Base-by-base conservation (phyloP, 192 early-diverging fungal genomes). In the Gryganskiella cystojenkinii region DNA sequence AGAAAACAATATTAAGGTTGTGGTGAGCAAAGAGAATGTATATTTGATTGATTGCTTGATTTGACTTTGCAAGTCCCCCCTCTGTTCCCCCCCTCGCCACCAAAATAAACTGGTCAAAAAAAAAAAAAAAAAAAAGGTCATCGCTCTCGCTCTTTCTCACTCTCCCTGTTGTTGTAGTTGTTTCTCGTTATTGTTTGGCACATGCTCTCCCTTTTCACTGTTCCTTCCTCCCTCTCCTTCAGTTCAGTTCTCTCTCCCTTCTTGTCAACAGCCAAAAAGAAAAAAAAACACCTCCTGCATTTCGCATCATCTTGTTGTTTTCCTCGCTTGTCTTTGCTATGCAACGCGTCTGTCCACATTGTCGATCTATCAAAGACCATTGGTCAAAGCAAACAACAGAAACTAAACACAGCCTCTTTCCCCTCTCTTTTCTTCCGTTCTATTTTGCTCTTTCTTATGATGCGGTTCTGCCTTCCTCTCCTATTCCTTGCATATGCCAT, bases 211-310 rank as follows among this genome's bases (percentile, higher is more conserved):
- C 47, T 50, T 19, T 50, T 44, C 43, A 11, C 4, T 50, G 8
- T 50, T 20, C 22, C 6, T 24, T 24, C 47, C 15, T 19, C 19
- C 47, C 47, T 19, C 19, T 24, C 47, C 47, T 19, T 24, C 6
- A 5, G 5, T 24, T 50, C 19, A 13, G 19, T 6, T 6, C 47
- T 6, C 4, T 13, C 47, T 20, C 9, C 22, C 4, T 13, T n/a
- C 6, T 17, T 6, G 47, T 50, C 47, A 50, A 24, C 47, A 50
- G 17, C 43, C 8, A 44, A 44, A 37, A 50, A 34, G 28, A 6
- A 46, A 37, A 13, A 53, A 20, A 24, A 58, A 46, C 40, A 59
- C n/a, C 22, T 13, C 37, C 17, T 79, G 58, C 47, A 17, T 50
- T 24, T 50, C 19, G n/a, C 47, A 5, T 24, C 22, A 20, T 24